These are phyloP conservation scores for Coemansia sp. DNA, from an alignment of 192 early-diverging fungal species.

Conservation along the genomic window DNA sequence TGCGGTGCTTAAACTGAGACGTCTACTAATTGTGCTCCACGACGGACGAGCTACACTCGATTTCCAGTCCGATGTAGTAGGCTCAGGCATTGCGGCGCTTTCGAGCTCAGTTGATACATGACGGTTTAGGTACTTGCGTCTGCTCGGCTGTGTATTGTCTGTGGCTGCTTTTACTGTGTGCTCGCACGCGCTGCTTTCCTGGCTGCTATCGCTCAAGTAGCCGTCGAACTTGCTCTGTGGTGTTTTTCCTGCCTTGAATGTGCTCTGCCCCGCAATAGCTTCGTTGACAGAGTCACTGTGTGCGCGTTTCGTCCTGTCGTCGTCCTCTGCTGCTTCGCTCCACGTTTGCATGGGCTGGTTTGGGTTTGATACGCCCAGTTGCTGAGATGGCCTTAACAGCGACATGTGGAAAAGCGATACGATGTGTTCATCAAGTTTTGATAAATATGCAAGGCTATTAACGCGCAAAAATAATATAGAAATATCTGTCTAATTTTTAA, in stretches of 20 bases:
- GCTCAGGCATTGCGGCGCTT: background rate
- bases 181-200: slow-evolving; percentile 10
- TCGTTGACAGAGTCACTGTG: background rate
- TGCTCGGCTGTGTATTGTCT: background rate
- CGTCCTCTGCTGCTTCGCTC: slow-evolving; percentile 4
- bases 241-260: background rate
- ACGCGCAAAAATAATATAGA: background rate
- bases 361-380: background rate
- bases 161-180: background rate
- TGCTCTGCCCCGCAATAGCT: background rate
- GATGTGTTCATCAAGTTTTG: background rate
- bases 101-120: slow-evolving; percentile 15
- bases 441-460: slow-evolving; percentile 1
- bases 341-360: background rate
- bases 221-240: slow-evolving; percentile 17
- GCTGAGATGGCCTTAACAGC: background rate
- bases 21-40: slow-evolving; percentile 27
- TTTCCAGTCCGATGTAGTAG: background rate
- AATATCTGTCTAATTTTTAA: background rate
- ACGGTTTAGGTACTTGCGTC: slow-evolving; percentile 31
- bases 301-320: background rate
- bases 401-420: background rate
- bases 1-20: slow-evolving; percentile 23
- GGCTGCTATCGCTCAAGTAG: slow-evolving; percentile 44
- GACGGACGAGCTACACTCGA: slow-evolving; percentile 18